Evolutionary conservation across 164 flowering plant genomes (phyloP).

Genomic region (Cinnamomum chago): DNA sequence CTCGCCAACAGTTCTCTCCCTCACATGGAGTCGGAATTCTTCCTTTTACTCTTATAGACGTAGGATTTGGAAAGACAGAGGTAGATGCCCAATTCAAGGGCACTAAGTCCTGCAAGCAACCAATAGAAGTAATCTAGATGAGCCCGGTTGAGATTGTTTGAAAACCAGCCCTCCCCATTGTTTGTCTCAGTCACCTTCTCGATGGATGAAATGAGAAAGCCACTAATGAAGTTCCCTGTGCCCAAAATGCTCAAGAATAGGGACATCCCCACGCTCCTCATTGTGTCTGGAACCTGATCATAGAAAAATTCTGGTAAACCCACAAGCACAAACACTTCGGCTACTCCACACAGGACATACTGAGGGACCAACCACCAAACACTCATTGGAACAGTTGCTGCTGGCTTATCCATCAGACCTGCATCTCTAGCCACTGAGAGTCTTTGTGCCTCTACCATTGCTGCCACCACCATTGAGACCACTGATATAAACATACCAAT

Average conservation of each 20-base stretch:
- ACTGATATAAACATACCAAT: constrained; percentile 24
- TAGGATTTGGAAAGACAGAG: constrained; percentile 15
- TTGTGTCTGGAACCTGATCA: constrained; percentile 20
- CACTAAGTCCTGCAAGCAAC: constrained; percentile 24
- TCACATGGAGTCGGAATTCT: neutral
- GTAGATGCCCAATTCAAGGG: constrained; percentile 1
- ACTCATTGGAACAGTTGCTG: constrained; percentile 1
- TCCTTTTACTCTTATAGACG: constrained; percentile 10
- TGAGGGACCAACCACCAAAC: constrained; percentile 26
- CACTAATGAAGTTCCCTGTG: constrained; percentile 21
- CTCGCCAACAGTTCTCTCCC: neutral
- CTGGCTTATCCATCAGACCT: constrained; percentile 18
- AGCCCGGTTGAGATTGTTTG: constrained; percentile 20
- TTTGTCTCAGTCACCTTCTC: constrained; percentile 11
- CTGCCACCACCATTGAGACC: constrained; percentile 29
- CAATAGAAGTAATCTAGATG: constrained; percentile 28
- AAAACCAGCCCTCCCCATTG: constrained; percentile 21
- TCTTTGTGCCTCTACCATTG: constrained; percentile 22
- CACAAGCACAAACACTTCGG: constrained; percentile 17
- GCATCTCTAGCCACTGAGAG: constrained; percentile 9
- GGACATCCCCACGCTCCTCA: constrained; percentile 18
- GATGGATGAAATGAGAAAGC: constrained; percentile 18
- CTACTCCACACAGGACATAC: constrained; percentile 19
- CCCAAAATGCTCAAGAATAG: constrained; percentile 23
- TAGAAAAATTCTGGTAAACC: constrained; percentile 29